Evolutionary conservation across 2,329 filamentous ascomycete species (phyloP), one percentile per base, ranked within the genome.

Genomic region (Calonectria hongkongensis): DNA sequence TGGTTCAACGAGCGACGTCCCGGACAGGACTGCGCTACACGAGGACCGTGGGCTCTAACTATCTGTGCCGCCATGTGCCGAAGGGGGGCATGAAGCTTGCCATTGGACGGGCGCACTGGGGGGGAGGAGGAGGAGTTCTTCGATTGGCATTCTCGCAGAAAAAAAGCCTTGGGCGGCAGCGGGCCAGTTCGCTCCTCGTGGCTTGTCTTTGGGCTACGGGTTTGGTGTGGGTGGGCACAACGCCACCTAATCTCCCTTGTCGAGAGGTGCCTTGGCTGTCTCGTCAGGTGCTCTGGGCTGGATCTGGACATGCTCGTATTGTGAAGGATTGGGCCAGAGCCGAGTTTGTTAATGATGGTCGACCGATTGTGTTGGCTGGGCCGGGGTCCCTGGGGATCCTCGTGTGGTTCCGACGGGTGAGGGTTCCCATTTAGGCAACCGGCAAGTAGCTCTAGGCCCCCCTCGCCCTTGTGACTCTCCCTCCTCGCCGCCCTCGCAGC

Each of bases 181-280:
- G 12, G 33, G 18, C 51, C n/a, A 18, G 41, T 58, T 43, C 33
- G 18, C 36, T 36, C 36, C 60, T 39, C 65, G 68, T 70, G 68
- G 68, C 67, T 70, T 70, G 68, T 21, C 12, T 66, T 43, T 33
- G 47, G 15, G 18, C 47, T 13, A 45, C 30, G 16, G 33, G 41
- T 25, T 27, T 68, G 43, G 64, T 66, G 64, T 48, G 36, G 45
- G 33, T 68, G 45, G 66, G 25, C 39, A 56, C 33, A 27, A 45
- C 68, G 68, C 68, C 68, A 70, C 68, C 62, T 62, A 70, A 66
- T 60, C 43, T 66, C 39, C 51, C 50, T 13, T 65, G 50, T 15
- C n/a, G 47, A 63, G 7, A 36, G 67, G 27, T 54, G 50, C 33
- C 60, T 25, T 50, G 51, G 51, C 41, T 7, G 30, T 13, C 27